Evolutionary conservation across 306 rosid genomes (phyloP), one percentile per base, ranked within the genome.

Genomic region (Cicer arietinum): DNA sequence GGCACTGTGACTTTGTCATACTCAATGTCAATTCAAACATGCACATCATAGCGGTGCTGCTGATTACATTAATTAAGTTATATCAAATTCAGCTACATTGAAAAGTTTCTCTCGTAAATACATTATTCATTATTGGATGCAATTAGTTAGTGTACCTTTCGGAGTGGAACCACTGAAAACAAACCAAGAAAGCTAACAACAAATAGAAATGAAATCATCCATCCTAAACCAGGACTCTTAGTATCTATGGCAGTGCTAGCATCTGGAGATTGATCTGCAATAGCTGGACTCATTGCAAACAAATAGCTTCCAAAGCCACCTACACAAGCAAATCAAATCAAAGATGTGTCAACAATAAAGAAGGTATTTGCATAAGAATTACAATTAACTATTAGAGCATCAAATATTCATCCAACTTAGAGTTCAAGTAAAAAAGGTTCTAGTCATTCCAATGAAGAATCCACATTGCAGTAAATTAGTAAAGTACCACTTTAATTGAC

Each of bases 101-200:
- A 25, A 25, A 25, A 25, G 4, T 25, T 25, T 25, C 35, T 25
- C 35, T 25, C 35, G 4, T 25, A 25, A 25, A 25, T 25, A 25
- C 35, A 25, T 25, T 25, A 44, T 12, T 20, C 5, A 13, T 16
- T 39, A 41, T 22, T 43, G 51, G 78, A 47, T 46, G 64, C 10
- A 50, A 37, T 40, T 9, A 40, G 9, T 69, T 22, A 14, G 10
- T 43, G 43, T 77, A 86, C 89, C 89, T 86, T 86, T 39, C 89
- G 77, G 44, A 83, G 85, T 39, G 89, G 89, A 61, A 86, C 77
- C 69, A 86, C 87, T 0, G 89, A 80, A 69, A 86, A 83, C 40
- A 86, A 85, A 13, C 89, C 89, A 67, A 86, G 82, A 77, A 86
- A 86, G 82, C 89, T 83, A 48, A 83, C 85, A 70, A 86, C 82